Base-by-base conservation (phyloP, 805 yeast genomes). In the Yarrowia sp. region DNA sequence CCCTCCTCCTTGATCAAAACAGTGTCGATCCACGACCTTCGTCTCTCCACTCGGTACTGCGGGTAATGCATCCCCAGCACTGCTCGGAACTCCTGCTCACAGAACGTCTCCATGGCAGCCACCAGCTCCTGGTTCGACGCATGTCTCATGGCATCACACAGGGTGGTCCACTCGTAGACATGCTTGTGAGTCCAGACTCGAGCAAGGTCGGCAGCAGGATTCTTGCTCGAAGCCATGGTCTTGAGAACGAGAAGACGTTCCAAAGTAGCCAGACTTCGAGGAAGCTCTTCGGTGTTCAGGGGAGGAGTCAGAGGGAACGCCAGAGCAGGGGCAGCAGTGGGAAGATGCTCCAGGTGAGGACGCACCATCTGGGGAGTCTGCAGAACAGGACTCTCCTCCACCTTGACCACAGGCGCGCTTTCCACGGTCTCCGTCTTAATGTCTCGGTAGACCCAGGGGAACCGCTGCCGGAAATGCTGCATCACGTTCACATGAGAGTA, bases 251-350 rank as follows among this genome's bases (percentile, higher is more conserved):
- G n/a, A 2, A 42, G 40, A 0, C 50, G 24, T 40, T 58, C 64
- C 33, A 58, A 9, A 4, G 43, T 40, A 3, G 49, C 50, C 39
- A 58, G 17, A 20, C 50, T 58, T 14, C 64, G 13, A 3, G 49
- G 50, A 9, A 58, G 19, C 50, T 58, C 64, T 9, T 58, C 64
- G 9, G 64, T 58, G 64, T 58, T 58, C 14, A 58, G 14, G 0
- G 64, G 64, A 33, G 64, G 64, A 7, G 64, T 58, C 17, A 58
- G 64, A 17, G 64, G 64, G 33, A 58, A 58, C n/a, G 64, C 39
- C 33, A 58, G 40, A 24, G 33, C 36, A 10, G 44, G 61, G 4
- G 46, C 20, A 2, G 20, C 46, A 5, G 46, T 46, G 9, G 61
- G 61, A 12, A 55, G 33, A 39, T 53, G 61, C 15, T 50, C 56